Evolutionary conservation across 495 filamentous ascomycete species (phyloP).

Genomic region (Bryoglossum gracile): DNA sequence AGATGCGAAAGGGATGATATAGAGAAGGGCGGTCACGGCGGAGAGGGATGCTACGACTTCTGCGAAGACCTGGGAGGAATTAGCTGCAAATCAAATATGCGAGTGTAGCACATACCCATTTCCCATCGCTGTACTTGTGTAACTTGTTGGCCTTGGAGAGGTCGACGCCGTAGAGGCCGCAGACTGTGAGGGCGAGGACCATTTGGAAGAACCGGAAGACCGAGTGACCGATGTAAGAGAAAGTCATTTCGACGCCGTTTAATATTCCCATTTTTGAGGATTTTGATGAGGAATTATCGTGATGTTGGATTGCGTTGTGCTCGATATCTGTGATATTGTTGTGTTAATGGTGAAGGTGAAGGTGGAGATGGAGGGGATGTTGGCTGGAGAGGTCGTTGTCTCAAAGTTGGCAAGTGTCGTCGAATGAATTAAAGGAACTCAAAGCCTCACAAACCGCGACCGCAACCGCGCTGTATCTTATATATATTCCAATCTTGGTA

Average conservation of each 20-base stretch:
- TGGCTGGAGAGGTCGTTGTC: background rate
- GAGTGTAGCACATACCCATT: slow-evolving; percentile 50
- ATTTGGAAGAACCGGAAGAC: slow-evolving; percentile 63
- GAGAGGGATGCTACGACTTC: slow-evolving; percentile 54
- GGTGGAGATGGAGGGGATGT: too few relatives aligned
- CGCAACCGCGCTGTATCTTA: background rate
- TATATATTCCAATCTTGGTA: background rate
- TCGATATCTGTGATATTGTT: background rate
- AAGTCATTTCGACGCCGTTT: slow-evolving; percentile 15
- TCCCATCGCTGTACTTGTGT: slow-evolving; percentile 44
- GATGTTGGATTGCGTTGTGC: background rate
- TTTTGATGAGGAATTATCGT: background rate
- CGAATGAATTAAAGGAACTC: background rate
- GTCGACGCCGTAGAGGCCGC: slow-evolving; percentile 72
- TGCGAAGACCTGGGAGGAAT: slow-evolving; percentile 52
- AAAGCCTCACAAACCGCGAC: background rate
- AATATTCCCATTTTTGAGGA: slow-evolving; percentile 13
- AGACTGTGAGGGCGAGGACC: slow-evolving; percentile 63
- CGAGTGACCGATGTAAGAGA: slow-evolving; percentile 37
- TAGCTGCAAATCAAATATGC: background rate
- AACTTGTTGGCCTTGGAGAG: slow-evolving; percentile 50
- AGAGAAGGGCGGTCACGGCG: slow-evolving; percentile 53
- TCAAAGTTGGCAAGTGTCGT: background rate
- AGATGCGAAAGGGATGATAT: slow-evolving; percentile 51
- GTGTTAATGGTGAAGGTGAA: too few relatives aligned